Conservation (phyloP, 805 yeast genomes). For the Barnettozyma vustinii region DNA sequence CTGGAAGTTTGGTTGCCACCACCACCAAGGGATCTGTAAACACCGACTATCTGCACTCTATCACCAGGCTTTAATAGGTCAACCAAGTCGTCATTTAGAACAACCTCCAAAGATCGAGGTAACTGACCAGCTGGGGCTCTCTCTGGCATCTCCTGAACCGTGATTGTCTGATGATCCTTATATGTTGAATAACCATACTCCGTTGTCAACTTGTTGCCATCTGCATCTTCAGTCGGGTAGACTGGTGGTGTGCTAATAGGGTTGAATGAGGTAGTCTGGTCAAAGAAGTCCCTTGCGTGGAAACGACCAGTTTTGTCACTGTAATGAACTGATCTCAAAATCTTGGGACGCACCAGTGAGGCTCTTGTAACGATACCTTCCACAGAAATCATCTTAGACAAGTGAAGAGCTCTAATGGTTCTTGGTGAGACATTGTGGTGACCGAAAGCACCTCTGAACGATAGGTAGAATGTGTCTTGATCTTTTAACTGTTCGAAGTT, state of each 20-base stretch:
- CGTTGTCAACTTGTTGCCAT: conserved; percentile 81
- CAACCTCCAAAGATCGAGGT: conserved; percentile 87
- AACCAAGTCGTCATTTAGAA: conserved; percentile 92
- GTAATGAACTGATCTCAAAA: conserved; percentile 87
- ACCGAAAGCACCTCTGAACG: conserved; percentile 90
- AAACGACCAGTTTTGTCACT: conserved; percentile 80
- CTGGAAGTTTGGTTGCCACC: conserved; percentile 49
- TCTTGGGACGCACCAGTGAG: conserved; percentile 88
- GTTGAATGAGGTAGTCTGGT: conserved; percentile 85
- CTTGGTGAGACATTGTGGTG: conserved; percentile 83
- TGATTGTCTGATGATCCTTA: conserved; percentile 87
- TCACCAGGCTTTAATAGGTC: conserved; percentile 95
- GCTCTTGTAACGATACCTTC: conserved; percentile 96
- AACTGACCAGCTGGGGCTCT: conserved; percentile 96
- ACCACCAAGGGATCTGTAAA: conserved; percentile 86
- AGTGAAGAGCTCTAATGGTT: conserved; percentile 67
- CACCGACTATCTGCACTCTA: conserved; percentile 89
- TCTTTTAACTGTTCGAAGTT: conserved; percentile 49
- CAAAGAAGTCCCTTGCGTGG: conserved; percentile 88
- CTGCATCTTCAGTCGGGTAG: conserved; percentile 89
- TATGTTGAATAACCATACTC: conserved; percentile 92
- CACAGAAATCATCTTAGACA: conserved; percentile 78
- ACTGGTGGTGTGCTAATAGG: conserved; percentile 78
- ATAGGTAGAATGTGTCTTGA: conserved; percentile 63
- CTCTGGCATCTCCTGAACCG: conserved; percentile 97